phyloP scores from a whole-genome alignment of 805 yeast genomes.

The Hyphopichia homilentoma region DNA sequence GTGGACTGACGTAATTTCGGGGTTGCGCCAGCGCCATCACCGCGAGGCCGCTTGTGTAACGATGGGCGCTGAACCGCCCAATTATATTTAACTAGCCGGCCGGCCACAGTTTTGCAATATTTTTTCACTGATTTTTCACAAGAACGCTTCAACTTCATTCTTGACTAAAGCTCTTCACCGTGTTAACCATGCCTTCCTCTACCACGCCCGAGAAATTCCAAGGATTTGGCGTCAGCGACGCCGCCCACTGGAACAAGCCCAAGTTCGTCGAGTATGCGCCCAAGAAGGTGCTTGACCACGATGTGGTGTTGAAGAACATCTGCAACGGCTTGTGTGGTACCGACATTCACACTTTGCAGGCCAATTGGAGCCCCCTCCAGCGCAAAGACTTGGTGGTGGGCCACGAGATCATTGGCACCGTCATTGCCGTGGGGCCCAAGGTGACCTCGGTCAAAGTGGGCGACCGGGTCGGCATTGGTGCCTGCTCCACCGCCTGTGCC shows the following conservation, averaged over 20 bases:
- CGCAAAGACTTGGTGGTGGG: slow-evolving; percentile 47
- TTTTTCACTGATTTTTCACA: neutral
- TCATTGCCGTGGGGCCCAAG: slow-evolving; percentile 55
- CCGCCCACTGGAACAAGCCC: slow-evolving; percentile 30
- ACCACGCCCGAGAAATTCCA: slow-evolving; percentile 21
- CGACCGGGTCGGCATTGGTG: slow-evolving; percentile 80
- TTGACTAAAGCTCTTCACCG: too few relatives aligned
- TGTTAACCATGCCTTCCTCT: neutral
- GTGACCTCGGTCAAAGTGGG: slow-evolving; percentile 56
- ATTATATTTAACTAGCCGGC: too few relatives aligned
- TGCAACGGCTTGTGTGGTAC: slow-evolving; percentile 67
- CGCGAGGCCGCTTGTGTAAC: too few relatives aligned
- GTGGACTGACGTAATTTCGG: too few relatives aligned
- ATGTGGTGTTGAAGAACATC: slow-evolving; percentile 55
- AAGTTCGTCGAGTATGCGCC: slow-evolving; percentile 25
- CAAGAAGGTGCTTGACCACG: slow-evolving; percentile 28
- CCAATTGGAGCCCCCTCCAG: slow-evolving; percentile 45
- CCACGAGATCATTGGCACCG: slow-evolving; percentile 63
- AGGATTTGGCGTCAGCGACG: slow-evolving; percentile 31
- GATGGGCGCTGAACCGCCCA: too few relatives aligned
- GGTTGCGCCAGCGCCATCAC: too few relatives aligned
- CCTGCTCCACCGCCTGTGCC: slow-evolving; percentile 58
- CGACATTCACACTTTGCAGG: slow-evolving; percentile 50
- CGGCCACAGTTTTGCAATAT: too few relatives aligned
- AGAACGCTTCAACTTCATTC: neutral